These are phyloP conservation scores for Nothopassalora personata DNA, from an alignment of 2,329 filamentous ascomycete genomes.

Conservation along the genomic window DNA sequence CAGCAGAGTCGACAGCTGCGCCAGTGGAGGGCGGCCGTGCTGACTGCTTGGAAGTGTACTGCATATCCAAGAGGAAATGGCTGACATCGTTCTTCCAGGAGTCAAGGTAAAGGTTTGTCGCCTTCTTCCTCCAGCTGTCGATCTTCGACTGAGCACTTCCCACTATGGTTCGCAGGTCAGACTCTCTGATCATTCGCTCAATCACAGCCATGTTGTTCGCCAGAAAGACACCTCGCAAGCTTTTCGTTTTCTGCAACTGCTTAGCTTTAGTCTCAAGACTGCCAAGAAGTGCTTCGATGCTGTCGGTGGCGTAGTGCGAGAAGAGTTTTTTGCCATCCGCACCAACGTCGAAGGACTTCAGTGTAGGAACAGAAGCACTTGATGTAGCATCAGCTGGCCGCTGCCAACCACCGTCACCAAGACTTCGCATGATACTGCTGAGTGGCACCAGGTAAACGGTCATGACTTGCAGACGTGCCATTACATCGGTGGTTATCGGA, in stretches of 20 bases:
- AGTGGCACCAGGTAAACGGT: conserved; percentile 80
- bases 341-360: conserved; percentile 77
- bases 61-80: conserved; percentile 78
- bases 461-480: conserved; percentile 81
- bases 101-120: conserved; percentile 73
- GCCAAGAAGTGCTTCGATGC: conserved; percentile 72
- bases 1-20: conserved; percentile 64
- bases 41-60: conserved; percentile 72
- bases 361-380: conserved; percentile 60
- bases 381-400: conserved; percentile 53
- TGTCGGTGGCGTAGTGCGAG: conserved; percentile 83
- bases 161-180: conserved; percentile 70
- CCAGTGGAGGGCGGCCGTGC: conserved; percentile 67
- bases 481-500: conserved; percentile 73
- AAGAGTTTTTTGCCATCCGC: conserved; percentile 86
- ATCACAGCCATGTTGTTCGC: conserved; percentile 82
- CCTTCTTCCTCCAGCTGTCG: conserved; percentile 83
- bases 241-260: conserved; percentile 68
- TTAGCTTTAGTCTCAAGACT: conserved; percentile 71
- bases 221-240: conserved; percentile 78
- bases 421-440: conserved; percentile 81
- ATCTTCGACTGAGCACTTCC: conserved; percentile 47
- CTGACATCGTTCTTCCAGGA: conserved; percentile 85
- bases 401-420: conserved; percentile 86
- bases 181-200: conserved; percentile 76